Base-by-base conservation (phyloP, 306 rosid genomes). In the Lupinus albus region DNA sequence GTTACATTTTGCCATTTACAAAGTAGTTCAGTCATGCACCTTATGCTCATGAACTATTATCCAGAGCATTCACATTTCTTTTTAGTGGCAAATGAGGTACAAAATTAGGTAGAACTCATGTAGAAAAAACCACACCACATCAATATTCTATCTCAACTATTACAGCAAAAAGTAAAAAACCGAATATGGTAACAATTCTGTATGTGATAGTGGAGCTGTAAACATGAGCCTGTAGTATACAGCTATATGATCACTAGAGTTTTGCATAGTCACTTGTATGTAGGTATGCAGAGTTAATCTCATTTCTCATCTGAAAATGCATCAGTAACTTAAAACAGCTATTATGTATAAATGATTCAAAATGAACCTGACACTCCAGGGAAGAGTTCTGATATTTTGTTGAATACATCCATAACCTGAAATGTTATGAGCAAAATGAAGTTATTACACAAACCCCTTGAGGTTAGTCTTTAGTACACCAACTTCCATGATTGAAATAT, bases 391-490 rank as follows among this genome's bases (percentile, higher is more conserved):
- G 99, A 88, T 82, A 94, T 86, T 76, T 90, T 94, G 53, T 85
- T 88, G 85, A 94, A 90, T 73, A 88, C 91, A 62, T 88, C 95
- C 97, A 90, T 94, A 10, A 94, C 92, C 99, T 94, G 83, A 67
- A 71, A 73, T 32, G 39, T 9, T 1, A 49, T 46, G 25, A 42
- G 13, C 30, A 42, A 44, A 42, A 39, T 1, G 11, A 21, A 18
- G 28, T 39, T 10, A 36, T 25, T 25, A 25, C 30, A 25, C 30
- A 25, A 25, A 39, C 4, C 11, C 9, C 45, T 4, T 4, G 42
- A 38, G 44, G 45, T 39, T 39, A 39, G 9, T 39, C 4, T 10
- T 39, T 9, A 39, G 9, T 39, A 39, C 45, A 9, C 45, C 45
- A 39, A 9, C 12, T 0, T 2, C 0, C 12, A 0, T 38, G 44